Evolutionary conservation across 176 grass and related monocot genomes (phyloP), one percentile per base, ranked within the genome.

Genomic region (Raddia guianensis): DNA sequence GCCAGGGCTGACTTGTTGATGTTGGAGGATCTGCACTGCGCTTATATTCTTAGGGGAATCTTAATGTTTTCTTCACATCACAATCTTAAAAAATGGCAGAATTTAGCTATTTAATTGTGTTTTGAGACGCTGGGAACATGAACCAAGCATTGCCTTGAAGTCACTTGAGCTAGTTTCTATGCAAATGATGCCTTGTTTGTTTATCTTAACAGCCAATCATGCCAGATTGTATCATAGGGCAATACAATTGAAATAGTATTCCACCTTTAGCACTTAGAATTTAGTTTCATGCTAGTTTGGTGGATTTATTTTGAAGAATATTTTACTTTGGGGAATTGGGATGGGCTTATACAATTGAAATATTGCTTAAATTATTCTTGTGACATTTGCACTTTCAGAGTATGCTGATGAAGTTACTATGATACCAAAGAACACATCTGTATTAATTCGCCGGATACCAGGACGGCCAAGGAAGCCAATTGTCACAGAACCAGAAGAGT

Each of bases 391-490:
- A 64, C 59, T 96, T 96, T 90, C 93, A 99, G 97, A 99, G 85
- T 99, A 96, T 79, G 87, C 83, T 88, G 93, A 96, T 77, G 97
- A 99, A 87, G 89, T 82, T 68, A 83, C 89, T 49, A 91, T 99
- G 86, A 95, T 99, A 88, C 97, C 97, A 54, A 99, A 93, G 90
- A 99, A 96, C 58, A 99, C 97, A 9, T 96, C 97, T 3, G 89
- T 99, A 76, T 88, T 99, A 83, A 96, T 99, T 93, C 97, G 93
- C 50, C 91, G 97, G 51, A 88, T 99, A 70, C 93, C 97, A 59
- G 97, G 97, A 69, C 85, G 89, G 18, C 91, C 97, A 79, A 86
- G 97, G 85, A 91, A 77, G 87, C 84, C 88, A 77, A 91, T 96
- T 57, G 76, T 95, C 50, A 93, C 91, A 51, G 86, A 93, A 85